These are phyloP conservation scores for Cyberlindnera bimundalis DNA, from an alignment of 805 yeast genomes.

Conservation along the genomic window DNA sequence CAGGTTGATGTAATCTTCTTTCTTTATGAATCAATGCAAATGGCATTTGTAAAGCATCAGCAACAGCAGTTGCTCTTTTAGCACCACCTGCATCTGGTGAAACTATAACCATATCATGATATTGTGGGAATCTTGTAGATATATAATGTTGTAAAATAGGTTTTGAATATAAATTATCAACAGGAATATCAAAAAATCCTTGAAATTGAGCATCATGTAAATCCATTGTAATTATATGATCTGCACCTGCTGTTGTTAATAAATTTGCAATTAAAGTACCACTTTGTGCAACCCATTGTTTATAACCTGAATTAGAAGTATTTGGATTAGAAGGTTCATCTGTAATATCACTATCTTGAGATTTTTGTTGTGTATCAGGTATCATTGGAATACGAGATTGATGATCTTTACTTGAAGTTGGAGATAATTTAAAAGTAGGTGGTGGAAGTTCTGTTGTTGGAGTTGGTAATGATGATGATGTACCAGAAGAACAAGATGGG, in stretches of 20 bases:
- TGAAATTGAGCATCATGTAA: constrained; percentile 97
- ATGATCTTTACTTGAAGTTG: constrained; percentile 2
- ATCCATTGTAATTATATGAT: constrained; percentile 96
- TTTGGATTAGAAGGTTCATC: constrained; percentile 26
- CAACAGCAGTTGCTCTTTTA: constrained; percentile 90
- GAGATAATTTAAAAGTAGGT: constrained; percentile 11
- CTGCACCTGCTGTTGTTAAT: constrained; percentile 90
- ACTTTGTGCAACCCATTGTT: constrained; percentile 93
- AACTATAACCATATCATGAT: constrained; percentile 81
- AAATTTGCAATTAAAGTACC: constrained; percentile 90
- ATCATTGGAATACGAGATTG: constrained; percentile 29
- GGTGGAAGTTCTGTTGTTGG: constrained; percentile 9
- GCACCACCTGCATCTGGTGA: constrained; percentile 99
- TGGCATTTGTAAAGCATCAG: constrained; percentile 82
- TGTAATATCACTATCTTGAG: constrained; percentile 9
- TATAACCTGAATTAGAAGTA: constrained; percentile 61
- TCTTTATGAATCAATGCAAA: constrained; percentile 97
- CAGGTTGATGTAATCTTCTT: constrained; percentile 49
- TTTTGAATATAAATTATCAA: constrained; percentile 86
- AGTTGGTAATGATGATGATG: constrained; percentile 6
- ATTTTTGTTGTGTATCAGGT: constrained; percentile 25
- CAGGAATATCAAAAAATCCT: constrained; percentile 95
- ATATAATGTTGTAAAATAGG: constrained; percentile 88
- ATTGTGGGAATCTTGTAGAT: constrained; percentile 69
- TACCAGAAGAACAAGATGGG: constrained; percentile 12